phyloP scores from a whole-genome alignment of 2,329 filamentous ascomycete genomes.

The Lecanicillium sp. region DNA sequence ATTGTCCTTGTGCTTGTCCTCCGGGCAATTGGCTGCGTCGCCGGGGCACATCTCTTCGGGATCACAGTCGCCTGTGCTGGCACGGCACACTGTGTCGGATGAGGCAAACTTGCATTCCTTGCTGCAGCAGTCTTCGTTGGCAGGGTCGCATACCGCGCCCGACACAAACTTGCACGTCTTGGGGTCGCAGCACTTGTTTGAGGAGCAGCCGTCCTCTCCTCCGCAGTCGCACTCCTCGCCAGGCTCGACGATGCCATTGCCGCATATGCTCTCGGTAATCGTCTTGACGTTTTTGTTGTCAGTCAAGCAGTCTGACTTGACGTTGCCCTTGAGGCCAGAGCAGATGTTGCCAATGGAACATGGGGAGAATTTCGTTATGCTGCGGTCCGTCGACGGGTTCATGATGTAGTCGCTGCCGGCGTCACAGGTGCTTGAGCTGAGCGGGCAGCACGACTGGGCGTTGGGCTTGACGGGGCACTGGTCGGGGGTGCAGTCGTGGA shows the following conservation, averaged over 20 bases:
- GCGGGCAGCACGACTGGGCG: conserved; percentile 66
- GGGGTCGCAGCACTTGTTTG: conserved; percentile 77
- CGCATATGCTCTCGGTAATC: conserved; percentile 78
- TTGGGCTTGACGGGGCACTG: conserved; percentile 58
- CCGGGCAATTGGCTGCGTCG: conserved; percentile 62
- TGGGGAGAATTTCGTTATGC: conserved; percentile 73
- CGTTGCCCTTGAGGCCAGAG: conserved; percentile 70
- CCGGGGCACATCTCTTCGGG: conserved; percentile 79
- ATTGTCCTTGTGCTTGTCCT: conserved; percentile 61
- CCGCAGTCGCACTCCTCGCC: conserved; percentile 97
- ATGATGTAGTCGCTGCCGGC: conserved; percentile 81
- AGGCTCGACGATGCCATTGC: conserved; percentile 91
- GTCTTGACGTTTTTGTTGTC: conserved; percentile 78
- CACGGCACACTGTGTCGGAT: conserved; percentile 68
- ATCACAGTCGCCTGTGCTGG: conserved; percentile 75
- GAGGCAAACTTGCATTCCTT: conserved; percentile 57
- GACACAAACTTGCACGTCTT: conserved; percentile 77
- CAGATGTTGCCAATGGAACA: conserved; percentile 94
- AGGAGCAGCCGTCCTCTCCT: conserved; percentile 60
- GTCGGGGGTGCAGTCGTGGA: conserved; percentile 77
- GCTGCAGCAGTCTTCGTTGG: conserved; percentile 77
- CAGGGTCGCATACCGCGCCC: conserved; percentile 69
- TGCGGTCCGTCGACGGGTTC: conserved; percentile 77
- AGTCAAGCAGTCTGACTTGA: conserved; percentile 71
- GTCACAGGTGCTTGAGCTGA: conserved; percentile 60